Evolutionary conservation across 2,329 filamentous ascomycete genomes (phyloP).

Genomic region (Cladosporium cucumerinum): DNA sequence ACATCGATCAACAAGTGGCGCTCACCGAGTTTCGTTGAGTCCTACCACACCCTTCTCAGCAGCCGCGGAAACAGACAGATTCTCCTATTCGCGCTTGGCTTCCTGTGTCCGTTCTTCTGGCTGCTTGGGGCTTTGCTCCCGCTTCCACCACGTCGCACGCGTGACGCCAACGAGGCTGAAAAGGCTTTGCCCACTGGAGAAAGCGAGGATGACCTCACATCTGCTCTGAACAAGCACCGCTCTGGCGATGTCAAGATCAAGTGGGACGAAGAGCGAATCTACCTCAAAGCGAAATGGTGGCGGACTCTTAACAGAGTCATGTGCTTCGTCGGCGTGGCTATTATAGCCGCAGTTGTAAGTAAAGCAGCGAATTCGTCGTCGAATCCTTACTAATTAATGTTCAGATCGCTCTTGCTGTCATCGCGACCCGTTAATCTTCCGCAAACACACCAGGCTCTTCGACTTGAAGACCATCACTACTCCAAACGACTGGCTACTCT

Average conservation of each 20-base stretch:
- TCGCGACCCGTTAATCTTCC: slow-evolving; percentile 29
- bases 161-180: slow-evolving; percentile 23
- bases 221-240: slow-evolving; percentile 30
- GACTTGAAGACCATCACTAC: neutral
- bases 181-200: slow-evolving; percentile 17
- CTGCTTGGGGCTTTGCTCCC: slow-evolving; percentile 36
- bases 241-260: slow-evolving; percentile 29
- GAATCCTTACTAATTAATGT: slow-evolving; percentile 6
- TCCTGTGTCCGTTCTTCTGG: slow-evolving; percentile 36
- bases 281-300: slow-evolving; percentile 38
- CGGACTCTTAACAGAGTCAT: slow-evolving; percentile 37
- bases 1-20: slow-evolving; percentile 32
- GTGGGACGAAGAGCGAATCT: slow-evolving; percentile 34
- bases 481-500: neutral
- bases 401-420: slow-evolving; percentile 35
- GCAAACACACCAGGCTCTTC: neutral
- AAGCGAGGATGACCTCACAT: slow-evolving; percentile 28
- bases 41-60: slow-evolving; percentile 32
- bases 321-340: slow-evolving; percentile 35
- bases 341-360: slow-evolving; percentile 37
- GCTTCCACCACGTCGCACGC: slow-evolving; percentile 29
- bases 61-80: slow-evolving; percentile 36
- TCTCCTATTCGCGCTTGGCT: slow-evolving; percentile 36
- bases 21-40: slow-evolving; percentile 35
- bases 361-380: neutral